Conservation (phyloP, 2,329 filamentous ascomycete genomes). For the Nemania sp. region DNA sequence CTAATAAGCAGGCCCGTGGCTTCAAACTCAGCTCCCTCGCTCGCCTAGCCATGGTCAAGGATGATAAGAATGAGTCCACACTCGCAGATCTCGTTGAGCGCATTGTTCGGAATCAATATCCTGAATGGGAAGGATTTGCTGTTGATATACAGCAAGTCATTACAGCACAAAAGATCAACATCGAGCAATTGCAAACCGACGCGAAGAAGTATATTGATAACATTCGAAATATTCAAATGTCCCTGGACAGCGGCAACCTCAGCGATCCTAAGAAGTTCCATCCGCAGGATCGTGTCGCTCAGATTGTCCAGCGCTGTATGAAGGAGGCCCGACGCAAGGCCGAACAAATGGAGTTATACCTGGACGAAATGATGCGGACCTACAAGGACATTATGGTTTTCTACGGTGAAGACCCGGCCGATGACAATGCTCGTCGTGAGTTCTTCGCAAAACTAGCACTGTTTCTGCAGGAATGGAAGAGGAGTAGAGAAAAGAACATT, state of each 20-base stretch:
- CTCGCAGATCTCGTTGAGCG: constrained; percentile 95
- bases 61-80: constrained; percentile 97
- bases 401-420: constrained; percentile 90
- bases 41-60: constrained; percentile 95
- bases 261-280: constrained; percentile 98
- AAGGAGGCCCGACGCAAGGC: constrained; percentile 96
- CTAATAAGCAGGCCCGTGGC: constrained; percentile 95
- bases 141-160: constrained; percentile 84
- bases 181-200: constrained; percentile 86
- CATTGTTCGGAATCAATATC: constrained; percentile 94
- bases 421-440: constrained; percentile 90
- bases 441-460: constrained; percentile 93
- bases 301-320: constrained; percentile 91
- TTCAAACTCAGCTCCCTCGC: constrained; percentile 97
- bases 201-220: constrained; percentile 93
- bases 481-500: constrained; percentile 91
- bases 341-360: constrained; percentile 90
- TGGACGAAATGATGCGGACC: constrained; percentile 88
- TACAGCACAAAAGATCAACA: constrained; percentile 84
- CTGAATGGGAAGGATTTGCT: constrained; percentile 89
- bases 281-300: constrained; percentile 90
- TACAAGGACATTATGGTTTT: constrained; percentile 97
- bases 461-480: constrained; percentile 95
- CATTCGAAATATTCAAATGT: constrained; percentile 90
- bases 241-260: constrained; percentile 89